Conservation (phyloP, 1,284 basidiomycete genomes). For the Moesziomyces globuligerus region DNA sequence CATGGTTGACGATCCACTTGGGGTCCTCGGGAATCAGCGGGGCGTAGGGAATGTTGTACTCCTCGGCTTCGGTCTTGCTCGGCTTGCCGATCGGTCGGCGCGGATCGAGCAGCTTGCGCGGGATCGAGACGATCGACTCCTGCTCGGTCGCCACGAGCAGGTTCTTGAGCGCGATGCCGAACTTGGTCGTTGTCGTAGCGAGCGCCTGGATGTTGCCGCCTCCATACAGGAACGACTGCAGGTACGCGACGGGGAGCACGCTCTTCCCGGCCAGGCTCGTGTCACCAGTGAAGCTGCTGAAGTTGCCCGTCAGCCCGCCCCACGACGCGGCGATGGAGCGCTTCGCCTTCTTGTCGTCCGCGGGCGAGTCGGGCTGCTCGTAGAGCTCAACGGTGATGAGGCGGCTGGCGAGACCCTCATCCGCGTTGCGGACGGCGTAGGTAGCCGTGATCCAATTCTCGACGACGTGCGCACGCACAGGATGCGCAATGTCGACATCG, state of each 20-base stretch:
- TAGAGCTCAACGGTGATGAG: conserved; percentile 83
- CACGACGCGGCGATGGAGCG: conserved; percentile 19
- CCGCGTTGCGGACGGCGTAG: conserved; percentile 73
- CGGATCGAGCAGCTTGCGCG: conserved; percentile 82
- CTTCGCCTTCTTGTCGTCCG: conserved; percentile 73
- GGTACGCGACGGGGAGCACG: conserved; percentile 68
- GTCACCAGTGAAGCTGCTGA: conserved; percentile 46
- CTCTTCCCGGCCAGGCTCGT: conserved; percentile 2
- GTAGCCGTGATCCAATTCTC: conserved; percentile 96
- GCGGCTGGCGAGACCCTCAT: conserved; percentile 63
- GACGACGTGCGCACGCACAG: conserved; percentile 75
- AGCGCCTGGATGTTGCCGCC: conserved; percentile 74
- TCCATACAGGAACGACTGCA: conserved; percentile 79
- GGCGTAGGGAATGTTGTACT: conserved; percentile 85
- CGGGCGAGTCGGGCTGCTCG: conserved; percentile 76
- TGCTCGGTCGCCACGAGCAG: conserved; percentile 85
- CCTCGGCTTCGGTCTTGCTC: conserved; percentile 82
- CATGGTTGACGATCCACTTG: conserved; percentile 80
- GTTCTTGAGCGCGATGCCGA: conserved; percentile 87
- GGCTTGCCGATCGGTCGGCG: conserved; percentile 81
- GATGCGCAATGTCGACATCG: conserved; percentile 65
- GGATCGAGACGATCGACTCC: conserved; percentile 79
- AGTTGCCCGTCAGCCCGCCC: conserved; percentile 33
- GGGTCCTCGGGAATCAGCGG: conserved; percentile 79
- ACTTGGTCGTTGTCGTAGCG: conserved; percentile 77